Base-by-base conservation (phyloP, 768 basidiomycete genomes). In the Tylopilus cervinicoccineus region DNA sequence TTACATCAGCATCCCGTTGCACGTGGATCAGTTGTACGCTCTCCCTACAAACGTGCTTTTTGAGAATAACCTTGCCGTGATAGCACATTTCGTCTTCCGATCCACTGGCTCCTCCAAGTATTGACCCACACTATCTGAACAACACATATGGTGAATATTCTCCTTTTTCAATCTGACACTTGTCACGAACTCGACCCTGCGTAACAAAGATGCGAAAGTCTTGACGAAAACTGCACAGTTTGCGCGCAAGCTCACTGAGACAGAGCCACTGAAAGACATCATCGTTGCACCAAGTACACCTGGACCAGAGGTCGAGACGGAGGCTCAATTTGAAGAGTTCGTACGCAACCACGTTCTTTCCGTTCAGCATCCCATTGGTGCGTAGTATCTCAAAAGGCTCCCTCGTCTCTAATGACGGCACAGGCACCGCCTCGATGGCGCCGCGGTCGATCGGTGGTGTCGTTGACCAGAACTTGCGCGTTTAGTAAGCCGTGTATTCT, bases 391-490 rank as follows among this genome's bases (percentile, higher is more conserved):
- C 5, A 8, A 3, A 23, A 28, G 19, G 29, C 3, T 23, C 16
- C 11, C 14, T 22, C 2, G 28, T 36, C n/a, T 28, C 23, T 59
- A 24, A 57, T 14, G 19, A 43, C 16, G 11, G n/a, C 11, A 9
- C 16, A 58, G 56, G 56, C 1, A 58, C 56, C 2, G 39, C 57
- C n/a, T 14, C 57, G 14, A 58, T 58, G 57, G 57, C 57, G 2
- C 52, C 56, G n/a, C 34, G 26, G 19, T 38, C 45, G n/a, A 38
- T 58, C 2, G 55, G 55, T 5, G 55, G 55, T 19, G 55, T 56
- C 10, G 55, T 57, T 6, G 50, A 56, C 24, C 20, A 40, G 13
- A 29, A 58, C 12, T 38, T 58, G 37, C 56, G 57, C 13, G 34
- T 58, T 29, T 45, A 58, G 56, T 55, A 17, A 48, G 52, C 38